Conservation (phyloP, 768 basidiomycete genomes). For the Xanthoconium stramineum region DNA sequence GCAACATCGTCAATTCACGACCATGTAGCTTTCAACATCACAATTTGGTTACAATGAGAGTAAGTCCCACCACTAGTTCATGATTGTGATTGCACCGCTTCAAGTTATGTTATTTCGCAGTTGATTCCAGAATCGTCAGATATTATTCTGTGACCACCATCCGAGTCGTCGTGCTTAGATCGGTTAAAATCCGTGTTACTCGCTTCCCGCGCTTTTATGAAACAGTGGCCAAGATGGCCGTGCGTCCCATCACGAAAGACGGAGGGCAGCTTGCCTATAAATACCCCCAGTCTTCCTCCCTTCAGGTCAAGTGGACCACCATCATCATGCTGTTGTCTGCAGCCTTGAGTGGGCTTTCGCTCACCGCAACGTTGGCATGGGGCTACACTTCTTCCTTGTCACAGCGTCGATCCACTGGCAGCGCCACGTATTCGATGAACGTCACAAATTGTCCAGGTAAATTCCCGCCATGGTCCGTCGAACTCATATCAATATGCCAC, state of each 20-base stretch:
- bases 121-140: too few species aligned
- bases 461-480: not conserved
- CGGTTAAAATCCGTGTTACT: not conserved
- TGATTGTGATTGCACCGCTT: too few species aligned
- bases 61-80: too few species aligned
- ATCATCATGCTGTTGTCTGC: not conserved
- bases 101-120: too few species aligned
- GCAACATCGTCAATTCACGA: too few species aligned
- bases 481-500: not conserved
- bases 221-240: not conserved
- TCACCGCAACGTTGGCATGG: constrained; percentile 3
- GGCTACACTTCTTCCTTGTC: constrained; percentile 4
- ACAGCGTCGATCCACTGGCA: constrained; percentile 3
- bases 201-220: constrained; percentile 1
- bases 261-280: not conserved
- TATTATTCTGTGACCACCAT: too few species aligned
- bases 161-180: not conserved
- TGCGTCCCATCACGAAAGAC: not conserved
- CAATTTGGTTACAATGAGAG: too few species aligned
- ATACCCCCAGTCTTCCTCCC: not conserved
- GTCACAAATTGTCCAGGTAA: constrained; percentile 33
- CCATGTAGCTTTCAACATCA: too few species aligned
- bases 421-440: constrained; percentile 22
- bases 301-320: not conserved
- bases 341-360: constrained; percentile 7